These are phyloP conservation scores for Kingdonia uniflora DNA, from an alignment of 164 flowering plant genomes.

Conservation along the genomic window DNA sequence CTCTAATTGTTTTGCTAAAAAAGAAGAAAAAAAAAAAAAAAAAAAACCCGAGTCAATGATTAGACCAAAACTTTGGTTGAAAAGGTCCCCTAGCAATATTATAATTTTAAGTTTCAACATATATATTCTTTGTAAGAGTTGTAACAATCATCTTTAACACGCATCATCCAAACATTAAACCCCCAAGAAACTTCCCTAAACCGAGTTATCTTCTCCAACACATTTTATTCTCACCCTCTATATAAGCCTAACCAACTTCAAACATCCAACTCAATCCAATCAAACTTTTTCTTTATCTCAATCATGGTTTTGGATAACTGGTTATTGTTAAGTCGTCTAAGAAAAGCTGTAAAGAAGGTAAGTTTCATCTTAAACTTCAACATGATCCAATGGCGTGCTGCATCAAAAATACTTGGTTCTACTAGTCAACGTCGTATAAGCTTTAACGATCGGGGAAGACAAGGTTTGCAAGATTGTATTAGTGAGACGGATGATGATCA, in stretches of 20 bases:
- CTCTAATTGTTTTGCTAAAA: no score
- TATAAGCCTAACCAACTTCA: background rate
- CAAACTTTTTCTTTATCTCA: background rate
- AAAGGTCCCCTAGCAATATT: no score
- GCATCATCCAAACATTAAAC: no score
- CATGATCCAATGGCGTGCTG: conserved; percentile 17
- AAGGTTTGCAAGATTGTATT: conserved; percentile 14
- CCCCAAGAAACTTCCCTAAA: conserved; percentile 4
- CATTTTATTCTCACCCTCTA: background rate
- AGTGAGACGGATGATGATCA: conserved; percentile 9
- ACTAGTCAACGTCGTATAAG: conserved; percentile 16
- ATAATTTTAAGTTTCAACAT: no score
- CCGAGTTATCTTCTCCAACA: background rate
- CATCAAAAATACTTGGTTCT: conserved; percentile 13
- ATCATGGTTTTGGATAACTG: conserved; percentile 20
- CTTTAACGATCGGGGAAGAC: conserved; percentile 20
- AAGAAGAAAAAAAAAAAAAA: no score
- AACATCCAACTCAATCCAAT: background rate
- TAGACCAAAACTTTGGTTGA: no score
- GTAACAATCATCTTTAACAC: no score
- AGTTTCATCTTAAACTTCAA: conserved; percentile 19
- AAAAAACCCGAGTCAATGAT: no score
- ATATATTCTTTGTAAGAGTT: no score
- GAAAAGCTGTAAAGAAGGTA: conserved; percentile 32
- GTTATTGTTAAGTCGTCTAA: conserved; percentile 20